phyloP scores from a whole-genome alignment of 768 basidiomycete species.

The Kwoniella mangroviensis region DNA sequence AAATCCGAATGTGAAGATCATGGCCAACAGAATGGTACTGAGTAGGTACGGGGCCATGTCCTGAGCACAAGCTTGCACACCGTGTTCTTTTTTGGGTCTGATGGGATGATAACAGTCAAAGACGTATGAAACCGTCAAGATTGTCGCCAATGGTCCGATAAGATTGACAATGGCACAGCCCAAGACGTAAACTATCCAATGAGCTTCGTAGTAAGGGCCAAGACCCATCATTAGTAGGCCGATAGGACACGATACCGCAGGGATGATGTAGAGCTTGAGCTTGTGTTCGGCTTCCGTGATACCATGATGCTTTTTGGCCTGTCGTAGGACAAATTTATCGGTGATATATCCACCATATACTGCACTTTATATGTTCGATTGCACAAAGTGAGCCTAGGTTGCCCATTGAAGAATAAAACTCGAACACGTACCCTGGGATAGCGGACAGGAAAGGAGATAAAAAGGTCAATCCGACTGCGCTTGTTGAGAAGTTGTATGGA shows the following conservation, averaged over 20 bases:
- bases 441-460: conserved; percentile 14
- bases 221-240: conserved; percentile 37
- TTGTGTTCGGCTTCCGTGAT: conserved; percentile 34
- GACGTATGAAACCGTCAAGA: conserved; percentile 28
- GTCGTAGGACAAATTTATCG: conserved; percentile 21
- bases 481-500: conserved; percentile 26
- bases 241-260: conserved; percentile 19
- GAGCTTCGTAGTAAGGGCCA: conserved; percentile 32
- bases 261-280: conserved; percentile 26
- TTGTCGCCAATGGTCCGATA: conserved; percentile 26
- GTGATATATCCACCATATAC: conserved; percentile 23
- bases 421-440: conserved; percentile 24
- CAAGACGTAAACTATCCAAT: conserved; percentile 37
- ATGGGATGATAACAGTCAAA: conserved; percentile 33
- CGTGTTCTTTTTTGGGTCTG: conserved; percentile 5
- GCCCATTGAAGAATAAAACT: background rate
- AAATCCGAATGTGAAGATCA: conserved; percentile 25
- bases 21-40: conserved; percentile 12
- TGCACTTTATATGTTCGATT: conserved; percentile 10
- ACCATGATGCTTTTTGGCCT: conserved; percentile 25
- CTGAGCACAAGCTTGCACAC: conserved; percentile 20
- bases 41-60: conserved; percentile 24
- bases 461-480: conserved; percentile 24
- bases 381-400: background rate
- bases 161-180: conserved; percentile 23